Percentiles rank a stretch among this genome's conserved stretches.
Evolutionary conservation across 352 stramenopile species (phyloP).

Genomic region (Blastocystis sp.): DNA sequence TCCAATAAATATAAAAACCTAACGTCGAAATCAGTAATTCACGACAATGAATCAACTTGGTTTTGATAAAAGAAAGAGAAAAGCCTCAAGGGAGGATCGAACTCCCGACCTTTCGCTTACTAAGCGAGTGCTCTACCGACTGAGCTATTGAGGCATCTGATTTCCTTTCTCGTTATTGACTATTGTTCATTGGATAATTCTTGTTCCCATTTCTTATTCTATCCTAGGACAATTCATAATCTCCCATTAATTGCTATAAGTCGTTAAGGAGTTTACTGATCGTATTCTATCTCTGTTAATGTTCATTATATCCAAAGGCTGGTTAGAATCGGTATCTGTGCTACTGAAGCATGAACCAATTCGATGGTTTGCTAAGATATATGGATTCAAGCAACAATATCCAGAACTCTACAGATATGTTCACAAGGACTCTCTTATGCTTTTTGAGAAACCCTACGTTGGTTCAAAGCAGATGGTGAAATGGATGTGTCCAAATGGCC

Average conservation of each 20-base stretch:
- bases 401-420: conserved; percentile 52
- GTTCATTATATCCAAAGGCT: not conserved
- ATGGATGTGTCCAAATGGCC: conserved; percentile 27
- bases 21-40: not conserved
- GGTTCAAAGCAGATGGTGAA: conserved; percentile 53
- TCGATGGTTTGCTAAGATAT: conserved; percentile 25
- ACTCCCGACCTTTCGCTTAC: conserved; percentile 62
- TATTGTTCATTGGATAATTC: not conserved
- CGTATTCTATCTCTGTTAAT: not conserved
- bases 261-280: too few relatives aligned
- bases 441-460: conserved; percentile 46
- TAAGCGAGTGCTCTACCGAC: conserved; percentile 63
- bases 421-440: not conserved
- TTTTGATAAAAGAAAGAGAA: conserved; percentile 11
- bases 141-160: conserved; percentile 46
- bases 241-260: too few relatives aligned
- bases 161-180: not conserved
- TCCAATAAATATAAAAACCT: not conserved
- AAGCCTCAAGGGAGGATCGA: conserved; percentile 62
- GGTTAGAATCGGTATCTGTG: not conserved
- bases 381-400: conserved; percentile 37
- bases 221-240: not conserved
- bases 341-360: not conserved
- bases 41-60: not conserved
- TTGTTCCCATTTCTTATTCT: not conserved